These are phyloP conservation scores for Monilinia aucupariae DNA, from an alignment of 2,329 filamentous ascomycete genomes.

Conservation along the genomic window DNA sequence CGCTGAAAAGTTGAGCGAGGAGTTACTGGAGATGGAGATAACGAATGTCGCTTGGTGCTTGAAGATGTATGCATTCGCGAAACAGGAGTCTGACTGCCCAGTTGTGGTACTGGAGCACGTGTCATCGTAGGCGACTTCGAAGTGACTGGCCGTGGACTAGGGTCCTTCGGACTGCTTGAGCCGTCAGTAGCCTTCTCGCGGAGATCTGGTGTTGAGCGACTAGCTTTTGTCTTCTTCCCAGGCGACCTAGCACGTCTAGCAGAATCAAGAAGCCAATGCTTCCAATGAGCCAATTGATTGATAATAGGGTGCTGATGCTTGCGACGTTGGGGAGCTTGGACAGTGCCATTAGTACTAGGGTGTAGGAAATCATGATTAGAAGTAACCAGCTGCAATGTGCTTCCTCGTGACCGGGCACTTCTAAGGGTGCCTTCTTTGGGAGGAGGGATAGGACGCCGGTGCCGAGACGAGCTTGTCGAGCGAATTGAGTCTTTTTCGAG, in stretches of 20 bases:
- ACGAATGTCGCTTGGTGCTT: conserved; percentile 66
- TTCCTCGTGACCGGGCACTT: conserved; percentile 69
- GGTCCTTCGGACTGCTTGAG: conserved; percentile 45
- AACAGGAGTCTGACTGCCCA: conserved; percentile 31
- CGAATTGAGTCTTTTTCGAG: conserved; percentile 74
- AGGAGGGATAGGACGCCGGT: conserved; percentile 70
- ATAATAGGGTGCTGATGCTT: conserved; percentile 59
- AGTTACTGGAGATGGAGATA: conserved; percentile 82
- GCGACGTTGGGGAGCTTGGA: conserved; percentile 39
- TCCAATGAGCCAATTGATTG: conserved; percentile 60
- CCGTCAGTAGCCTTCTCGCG: conserved; percentile 43
- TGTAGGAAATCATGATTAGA: conserved; percentile 57
- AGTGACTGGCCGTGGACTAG: conserved; percentile 55
- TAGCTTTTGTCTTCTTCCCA: conserved; percentile 33
- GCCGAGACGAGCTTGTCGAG: conserved; percentile 70
- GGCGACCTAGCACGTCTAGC: conserved; percentile 58
- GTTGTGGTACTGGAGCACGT: conserved; percentile 35
- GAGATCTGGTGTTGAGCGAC: conserved; percentile 53
- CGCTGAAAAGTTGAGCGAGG: conserved; percentile 75
- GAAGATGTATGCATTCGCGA: conserved; percentile 39
- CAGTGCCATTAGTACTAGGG: conserved; percentile 38
- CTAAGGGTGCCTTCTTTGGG: conserved; percentile 73
- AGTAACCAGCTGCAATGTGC: conserved; percentile 78
- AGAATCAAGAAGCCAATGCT: conserved; percentile 68
- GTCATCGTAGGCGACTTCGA: conserved; percentile 40